Base-by-base conservation (phyloP, 768 basidiomycete species). In the Agaricus subrufescens region DNA sequence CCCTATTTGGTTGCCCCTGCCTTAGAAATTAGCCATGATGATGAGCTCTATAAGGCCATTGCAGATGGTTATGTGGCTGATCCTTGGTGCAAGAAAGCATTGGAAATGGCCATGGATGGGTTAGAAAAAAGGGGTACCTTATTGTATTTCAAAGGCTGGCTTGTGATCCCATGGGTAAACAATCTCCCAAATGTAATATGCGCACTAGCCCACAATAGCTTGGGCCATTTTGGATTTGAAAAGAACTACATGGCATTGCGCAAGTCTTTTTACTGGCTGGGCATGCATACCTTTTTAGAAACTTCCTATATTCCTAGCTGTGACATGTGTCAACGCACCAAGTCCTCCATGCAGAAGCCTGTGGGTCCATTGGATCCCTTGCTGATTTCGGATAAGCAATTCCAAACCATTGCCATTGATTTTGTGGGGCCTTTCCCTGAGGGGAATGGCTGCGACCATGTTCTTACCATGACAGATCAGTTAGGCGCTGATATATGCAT, bases 261-360 rank as follows among this genome's bases (percentile, higher is more conserved):
- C 0, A 48, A 59, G 0, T 58, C 64, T 0, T 75, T 66, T 43
- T 75, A 70, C 49, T 69, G 69, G 71, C 68, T 68, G 39, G 66
- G 72, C 45, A 75, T 76, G 74, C 62, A 69, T 50, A 45, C 48
- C 9, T 62, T 71, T 23, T 60, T 76, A 0, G 71, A 71, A 40
- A 10, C 47, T 0, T 57, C 64, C 1, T 78, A 79, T 55, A 66
- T 78, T 0, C 69, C 69, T 0, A 59, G 61, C 0, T 73, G 71
- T 47, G 23, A 50, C 0, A 64, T 68, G 0, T 81, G 78, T 43
- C 72, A 75, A 46, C 50, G 68, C 0, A 71, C 76, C 62, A 79
- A 80, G 54, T 56, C 61, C 0, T 45, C 58, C 0, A 74, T 70
- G 0, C 47, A 60, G 0, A 61, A 61, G 11, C 64, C 65, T 0